Evolutionary conservation across 208 protist species (phyloP).

Genomic region (Wallacemonas sp.): DNA sequence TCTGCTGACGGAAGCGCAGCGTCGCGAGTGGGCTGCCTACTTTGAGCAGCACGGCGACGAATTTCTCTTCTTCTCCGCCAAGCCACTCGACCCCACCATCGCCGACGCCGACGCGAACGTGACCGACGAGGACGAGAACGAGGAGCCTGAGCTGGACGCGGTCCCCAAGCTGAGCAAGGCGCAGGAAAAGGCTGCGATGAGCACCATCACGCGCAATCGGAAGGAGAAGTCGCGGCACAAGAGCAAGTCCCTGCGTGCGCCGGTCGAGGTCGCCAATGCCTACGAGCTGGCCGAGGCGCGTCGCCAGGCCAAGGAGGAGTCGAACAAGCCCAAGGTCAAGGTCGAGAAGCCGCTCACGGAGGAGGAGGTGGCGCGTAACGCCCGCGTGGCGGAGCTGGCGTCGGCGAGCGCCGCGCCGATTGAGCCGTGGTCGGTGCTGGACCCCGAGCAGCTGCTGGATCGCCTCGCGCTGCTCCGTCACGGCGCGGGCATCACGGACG

Average conservation of each 20-base stretch:
- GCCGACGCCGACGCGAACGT: slow-evolving; percentile 36
- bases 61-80: slow-evolving; percentile 95
- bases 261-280: slow-evolving; percentile 71
- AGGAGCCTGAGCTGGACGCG: slow-evolving; percentile 15
- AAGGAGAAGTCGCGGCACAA: slow-evolving; percentile 76
- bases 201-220: slow-evolving; percentile 32
- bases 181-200: slow-evolving; percentile 39
- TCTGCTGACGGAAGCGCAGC: slow-evolving; percentile 94
- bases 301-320: slow-evolving; percentile 35
- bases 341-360: slow-evolving; percentile 51
- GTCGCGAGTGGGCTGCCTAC: slow-evolving; percentile 93
- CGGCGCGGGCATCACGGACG: slow-evolving; percentile 33
- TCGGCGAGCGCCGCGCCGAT: slow-evolving; percentile 14
- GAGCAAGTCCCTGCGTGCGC: slow-evolving; percentile 75
- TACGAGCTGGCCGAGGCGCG: slow-evolving; percentile 73
- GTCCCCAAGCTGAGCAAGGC: slow-evolving; percentile 31
- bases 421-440: slow-evolving; percentile 63
- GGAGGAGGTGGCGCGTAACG: slow-evolving; percentile 65
- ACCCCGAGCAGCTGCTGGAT: slow-evolving; percentile 82
- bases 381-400: slow-evolving; percentile 30
- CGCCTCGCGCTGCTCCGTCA: slow-evolving; percentile 59
- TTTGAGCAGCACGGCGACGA: slow-evolving; percentile 75
- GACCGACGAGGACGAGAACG: slow-evolving; percentile 20
- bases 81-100: slow-evolving; percentile 30
- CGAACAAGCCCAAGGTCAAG: slow-evolving; percentile 40